Evolutionary conservation across 306 rosid genomes (phyloP).

Genomic region (Spatholobus suberectus): DNA sequence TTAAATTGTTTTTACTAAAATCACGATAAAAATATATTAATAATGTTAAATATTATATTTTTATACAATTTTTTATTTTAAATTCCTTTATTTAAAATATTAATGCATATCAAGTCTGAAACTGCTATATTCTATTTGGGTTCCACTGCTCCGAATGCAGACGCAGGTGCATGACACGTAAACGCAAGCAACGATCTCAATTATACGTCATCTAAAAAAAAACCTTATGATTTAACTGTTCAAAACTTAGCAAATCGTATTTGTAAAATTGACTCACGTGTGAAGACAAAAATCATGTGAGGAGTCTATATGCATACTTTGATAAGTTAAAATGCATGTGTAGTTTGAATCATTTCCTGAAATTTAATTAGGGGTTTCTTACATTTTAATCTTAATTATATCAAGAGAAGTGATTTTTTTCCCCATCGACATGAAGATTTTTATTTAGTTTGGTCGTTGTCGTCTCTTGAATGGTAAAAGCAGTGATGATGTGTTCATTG

Average conservation of each 20-base stretch:
- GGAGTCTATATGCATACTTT: no score
- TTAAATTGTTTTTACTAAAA: not conserved
- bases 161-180: constrained; percentile 14
- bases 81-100: not conserved
- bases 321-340: no score
- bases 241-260: not conserved
- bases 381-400: not conserved
- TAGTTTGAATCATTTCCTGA: no score
- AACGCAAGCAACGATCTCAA: not conserved
- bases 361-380: not conserved
- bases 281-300: not conserved
- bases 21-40: not conserved
- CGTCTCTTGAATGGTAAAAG: not conserved
- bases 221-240: not conserved
- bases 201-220: not conserved
- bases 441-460: constrained; percentile 1
- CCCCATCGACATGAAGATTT: not conserved
- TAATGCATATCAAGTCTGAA: not conserved
- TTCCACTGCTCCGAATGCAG: not conserved
- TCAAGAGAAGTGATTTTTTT: not conserved
- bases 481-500: not conserved
- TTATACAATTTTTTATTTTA: not conserved
- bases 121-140: not conserved
- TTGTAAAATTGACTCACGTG: not conserved
- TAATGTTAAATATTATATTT: not conserved